Evolutionary conservation across 345 rosid genomes (phyloP).

Genomic region (Pseudoturritis turrita): DNA sequence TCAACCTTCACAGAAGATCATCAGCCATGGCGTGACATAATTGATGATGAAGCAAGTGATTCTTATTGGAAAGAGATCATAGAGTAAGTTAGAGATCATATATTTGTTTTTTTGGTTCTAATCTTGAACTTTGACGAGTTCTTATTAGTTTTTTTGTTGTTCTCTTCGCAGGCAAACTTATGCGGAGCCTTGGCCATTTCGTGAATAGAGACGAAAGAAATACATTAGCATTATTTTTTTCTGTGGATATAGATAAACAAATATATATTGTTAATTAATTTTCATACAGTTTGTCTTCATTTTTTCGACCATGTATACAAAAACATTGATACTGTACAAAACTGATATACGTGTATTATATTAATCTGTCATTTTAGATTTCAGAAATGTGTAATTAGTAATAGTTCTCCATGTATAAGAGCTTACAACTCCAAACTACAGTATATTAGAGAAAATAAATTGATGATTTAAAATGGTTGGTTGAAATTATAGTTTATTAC

Average conservation of each 20-base stretch:
- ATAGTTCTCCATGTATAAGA: neutral
- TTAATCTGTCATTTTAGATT: neutral
- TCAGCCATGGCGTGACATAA: conserved; percentile 33
- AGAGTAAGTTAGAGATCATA: conserved; percentile 38
- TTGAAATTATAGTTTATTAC: neutral
- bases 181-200: conserved; percentile 51
- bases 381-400: neutral
- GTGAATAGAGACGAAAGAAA: conserved; percentile 19
- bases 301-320: conserved; percentile 8
- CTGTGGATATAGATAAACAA: conserved; percentile 12
- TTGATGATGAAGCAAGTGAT: conserved; percentile 49
- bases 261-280: conserved; percentile 17
- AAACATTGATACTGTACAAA: conserved; percentile 19
- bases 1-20: conserved; percentile 49
- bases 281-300: conserved; percentile 7
- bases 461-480: neutral
- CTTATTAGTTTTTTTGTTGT: neutral
- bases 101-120: too few species aligned
- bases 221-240: conserved; percentile 16
- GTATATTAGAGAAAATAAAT: neutral
- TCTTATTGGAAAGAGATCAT: conserved; percentile 56
- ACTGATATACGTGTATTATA: neutral
- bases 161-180: conserved; percentile 45
- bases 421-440: neutral
- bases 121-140: neutral